Base-by-base conservation (phyloP, 1,139 yeast species). In the Magnusiomyces sp. region DNA sequence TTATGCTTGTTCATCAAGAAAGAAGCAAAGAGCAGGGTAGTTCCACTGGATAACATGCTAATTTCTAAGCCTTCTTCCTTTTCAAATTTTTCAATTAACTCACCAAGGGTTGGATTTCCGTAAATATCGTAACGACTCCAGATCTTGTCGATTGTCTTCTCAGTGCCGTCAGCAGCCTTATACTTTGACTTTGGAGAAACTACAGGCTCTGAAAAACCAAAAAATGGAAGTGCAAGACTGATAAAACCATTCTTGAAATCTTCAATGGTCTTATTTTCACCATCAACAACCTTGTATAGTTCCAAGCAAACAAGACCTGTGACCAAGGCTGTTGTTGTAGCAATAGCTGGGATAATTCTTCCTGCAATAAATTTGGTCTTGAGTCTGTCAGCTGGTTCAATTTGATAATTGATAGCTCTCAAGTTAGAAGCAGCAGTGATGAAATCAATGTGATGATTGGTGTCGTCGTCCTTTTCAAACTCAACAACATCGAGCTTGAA, bases 321-420 rank as follows among this genome's bases (percentile, higher is more conserved):
- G 13, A 92, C 97, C 60, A 90, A 74, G 11, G 97, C 95, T 19
- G 99, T 92, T 4, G 99, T 94, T 1, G 99, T 92, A 38, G 98
- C 98, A 73, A 92, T 92, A 16, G 98, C 98, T 11, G 99, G 99
- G 58, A 92, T 90, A 58, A 92, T 92, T 68, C 94, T 83, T 50
- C 97, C 97, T 19, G 74, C 74, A 67, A 85, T 84, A 61, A 84
- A 81, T 70, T 84, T 84, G 44, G 94, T 85, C 69, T 80, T 81
- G 47, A 79, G 75, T 47, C 79, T 76, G 64, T 83, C 90, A 16
- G 72, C 73, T 7, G 70, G 63, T 50, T 67, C 55, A 61, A 92
- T 90, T 43, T 81, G 77, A 65, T 94, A 92, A 69, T 90, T 92
- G 67, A 81, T 73, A 33, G 99, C 99, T 67, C 99, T 81, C 69